Evolutionary conservation across 495 filamentous ascomycete species (phyloP), one percentile per base, ranked within the genome.

Genomic region (Ramalina peruviana): DNA sequence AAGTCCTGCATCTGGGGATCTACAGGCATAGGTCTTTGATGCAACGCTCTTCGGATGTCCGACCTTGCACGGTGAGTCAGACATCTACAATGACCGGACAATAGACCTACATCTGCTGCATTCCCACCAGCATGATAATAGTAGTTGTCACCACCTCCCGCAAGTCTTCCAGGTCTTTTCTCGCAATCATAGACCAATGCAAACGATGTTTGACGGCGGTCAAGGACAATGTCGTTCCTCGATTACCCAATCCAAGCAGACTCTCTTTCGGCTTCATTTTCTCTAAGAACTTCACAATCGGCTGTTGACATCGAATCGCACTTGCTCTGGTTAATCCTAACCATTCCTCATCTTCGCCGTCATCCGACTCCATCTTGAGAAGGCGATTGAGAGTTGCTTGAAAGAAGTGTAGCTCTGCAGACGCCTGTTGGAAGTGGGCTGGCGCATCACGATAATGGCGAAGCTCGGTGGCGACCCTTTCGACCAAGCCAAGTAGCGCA

Each of bases 101-200:
- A 10, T 40, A 21, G 10, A 27, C 33, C 19, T 36, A 30, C 46
- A 43, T 27, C 40, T 33, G 48, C 26, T 54, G 54, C 46, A 54
- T 44, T 23, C 52, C 43, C 1, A 55, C 40, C n/a, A 56, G 43
- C 43, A 50, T 54, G 52, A 55, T 56, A 20, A 56, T 55, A 13
- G 54, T 44, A 19, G 49, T 16, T 50, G 54, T 56, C 37, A 56
- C 41, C 3, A 46, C 46, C 37, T n/a, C 49, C 4, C 54, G 21
- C 17, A 56, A 17, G 20, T 39, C 54, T 27, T 56, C 54, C 5
- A 54, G 27, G 23, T 56, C 54, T 40, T 56, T 56, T 7, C 45
- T 43, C 16, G 43, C 23, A 36, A 56, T 56, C 51, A 56, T 30
- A 21, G 51, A 56, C 54, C 54, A 56, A 38, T 56, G 54, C 13